Evolutionary conservation across 2,329 filamentous ascomycete species (phyloP).

Genomic region (Sordariomycetes sp.): DNA sequence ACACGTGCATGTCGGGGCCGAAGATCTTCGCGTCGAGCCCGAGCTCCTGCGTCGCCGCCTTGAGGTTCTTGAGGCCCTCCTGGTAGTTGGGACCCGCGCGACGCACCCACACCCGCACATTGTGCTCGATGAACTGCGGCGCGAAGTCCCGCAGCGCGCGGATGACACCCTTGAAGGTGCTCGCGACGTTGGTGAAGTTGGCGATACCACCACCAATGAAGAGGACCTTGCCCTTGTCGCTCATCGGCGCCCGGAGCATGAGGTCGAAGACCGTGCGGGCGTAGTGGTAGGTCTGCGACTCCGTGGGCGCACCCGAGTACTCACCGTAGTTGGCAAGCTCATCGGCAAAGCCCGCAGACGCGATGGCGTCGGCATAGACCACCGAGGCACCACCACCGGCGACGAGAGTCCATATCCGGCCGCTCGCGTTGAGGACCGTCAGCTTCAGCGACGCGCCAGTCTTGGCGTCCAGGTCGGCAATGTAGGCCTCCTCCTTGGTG

Average conservation of each 20-base stretch:
- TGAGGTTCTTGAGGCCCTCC: conserved; percentile 99
- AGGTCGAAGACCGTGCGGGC: conserved; percentile 93
- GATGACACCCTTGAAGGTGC: conserved; percentile 99
- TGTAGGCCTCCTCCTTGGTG: conserved; percentile 98
- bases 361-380: conserved; percentile 97
- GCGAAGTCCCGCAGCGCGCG: conserved; percentile 87
- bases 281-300: conserved; percentile 99
- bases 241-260: conserved; percentile 82
- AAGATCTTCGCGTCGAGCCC: conserved; percentile 61
- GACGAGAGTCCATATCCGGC: conserved; percentile 95
- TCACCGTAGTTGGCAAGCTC: conserved; percentile 99
- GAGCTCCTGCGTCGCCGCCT: conserved; percentile 87
- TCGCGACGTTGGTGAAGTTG: conserved; percentile 99
- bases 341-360: conserved; percentile 85
- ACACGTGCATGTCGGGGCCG: conserved; percentile 85
- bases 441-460: conserved; percentile 98
- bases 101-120: conserved; percentile 93
- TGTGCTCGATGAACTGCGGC: conserved; percentile 82
- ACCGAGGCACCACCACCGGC: conserved; percentile 99
- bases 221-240: conserved; percentile 89
- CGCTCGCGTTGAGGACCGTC: conserved; percentile 83
- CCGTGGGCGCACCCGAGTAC: conserved; percentile 97
- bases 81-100: conserved; percentile 93
- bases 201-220: conserved; percentile 99
- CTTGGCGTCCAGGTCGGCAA: conserved; percentile 97